Evolutionary conservation across 2,329 filamentous ascomycete species (phyloP).

Genomic region (Sporothrix humicola): DNA sequence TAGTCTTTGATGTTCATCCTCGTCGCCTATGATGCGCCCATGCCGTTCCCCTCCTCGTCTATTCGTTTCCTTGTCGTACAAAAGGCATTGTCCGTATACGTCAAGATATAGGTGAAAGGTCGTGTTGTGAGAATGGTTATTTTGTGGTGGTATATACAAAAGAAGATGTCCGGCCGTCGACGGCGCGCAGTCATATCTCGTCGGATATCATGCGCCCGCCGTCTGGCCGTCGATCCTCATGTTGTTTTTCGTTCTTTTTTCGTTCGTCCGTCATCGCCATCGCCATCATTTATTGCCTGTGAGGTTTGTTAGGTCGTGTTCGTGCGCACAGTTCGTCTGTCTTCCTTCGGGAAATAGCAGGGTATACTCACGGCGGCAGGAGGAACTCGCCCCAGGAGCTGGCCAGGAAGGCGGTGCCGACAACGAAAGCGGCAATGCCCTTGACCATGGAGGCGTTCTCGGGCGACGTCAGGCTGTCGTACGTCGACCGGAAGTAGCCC

Average conservation of each 20-base stretch:
- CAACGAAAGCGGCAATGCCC: constrained; percentile 65
- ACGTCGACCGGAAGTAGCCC: constrained; percentile 60
- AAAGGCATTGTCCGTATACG: neutral
- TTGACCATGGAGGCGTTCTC: constrained; percentile 69
- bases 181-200: neutral
- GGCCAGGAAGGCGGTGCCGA: constrained; percentile 63
- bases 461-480: constrained; percentile 63
- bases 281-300: constrained; percentile 5
- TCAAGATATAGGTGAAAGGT: neutral
- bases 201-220: neutral
- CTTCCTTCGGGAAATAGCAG: neutral
- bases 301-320: neutral
- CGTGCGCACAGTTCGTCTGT: no score
- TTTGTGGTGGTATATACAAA: constrained; percentile 25
- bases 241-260: constrained; percentile 24
- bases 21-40: neutral
- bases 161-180: neutral
- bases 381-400: constrained; percentile 65
- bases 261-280: neutral
- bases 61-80: neutral
- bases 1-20: neutral
- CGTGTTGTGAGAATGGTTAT: neutral
- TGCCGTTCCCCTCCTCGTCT: neutral
- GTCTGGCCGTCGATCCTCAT: neutral
- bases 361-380: constrained; percentile 54